These are phyloP conservation scores for Erodium maritimum DNA, from an alignment of 345 rosid species.

Conservation along the genomic window DNA sequence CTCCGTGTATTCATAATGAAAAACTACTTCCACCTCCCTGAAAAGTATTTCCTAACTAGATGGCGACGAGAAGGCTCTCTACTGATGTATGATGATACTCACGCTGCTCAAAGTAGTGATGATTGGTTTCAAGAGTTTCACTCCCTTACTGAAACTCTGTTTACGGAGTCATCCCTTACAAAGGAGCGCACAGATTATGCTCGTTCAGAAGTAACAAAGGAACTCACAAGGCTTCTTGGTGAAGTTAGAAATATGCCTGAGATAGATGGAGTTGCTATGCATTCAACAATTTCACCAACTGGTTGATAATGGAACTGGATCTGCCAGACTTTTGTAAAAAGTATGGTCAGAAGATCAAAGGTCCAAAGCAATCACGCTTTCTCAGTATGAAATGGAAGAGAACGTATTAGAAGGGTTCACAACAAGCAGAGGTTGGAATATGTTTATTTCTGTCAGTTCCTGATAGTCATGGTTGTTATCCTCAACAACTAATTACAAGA, in stretches of 20 bases:
- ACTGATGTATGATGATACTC: slow-evolving; percentile 27
- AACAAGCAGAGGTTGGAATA: not conserved
- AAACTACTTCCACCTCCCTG: slow-evolving; percentile 76
- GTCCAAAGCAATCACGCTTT: not conserved
- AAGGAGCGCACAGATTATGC: slow-evolving; percentile 47
- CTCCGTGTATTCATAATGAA: slow-evolving; percentile 57
- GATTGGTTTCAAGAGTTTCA: slow-evolving; percentile 53
- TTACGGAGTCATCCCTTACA: slow-evolving; percentile 51
- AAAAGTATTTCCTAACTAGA: slow-evolving; percentile 55
- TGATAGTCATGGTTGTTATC: not conserved
- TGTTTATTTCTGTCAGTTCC: not conserved
- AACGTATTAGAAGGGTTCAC: not conserved
- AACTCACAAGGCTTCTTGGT: slow-evolving; percentile 22
- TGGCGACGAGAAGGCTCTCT: slow-evolving; percentile 59
- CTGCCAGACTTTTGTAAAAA: too few species aligned
- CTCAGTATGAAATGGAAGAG: not conserved
- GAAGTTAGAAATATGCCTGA: slow-evolving; percentile 34
- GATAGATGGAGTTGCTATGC: slow-evolving; percentile 26
- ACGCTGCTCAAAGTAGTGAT: slow-evolving; percentile 30
- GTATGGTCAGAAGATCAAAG: too few species aligned
- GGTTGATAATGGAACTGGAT: slow-evolving; percentile 6
- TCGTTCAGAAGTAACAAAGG: slow-evolving; percentile 38
- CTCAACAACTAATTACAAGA: not conserved
- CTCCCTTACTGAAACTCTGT: slow-evolving; percentile 50
- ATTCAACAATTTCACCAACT: slow-evolving; percentile 25